Base-by-base conservation (phyloP, 73 alveolate species). In the Stentor roeselii region DNA sequence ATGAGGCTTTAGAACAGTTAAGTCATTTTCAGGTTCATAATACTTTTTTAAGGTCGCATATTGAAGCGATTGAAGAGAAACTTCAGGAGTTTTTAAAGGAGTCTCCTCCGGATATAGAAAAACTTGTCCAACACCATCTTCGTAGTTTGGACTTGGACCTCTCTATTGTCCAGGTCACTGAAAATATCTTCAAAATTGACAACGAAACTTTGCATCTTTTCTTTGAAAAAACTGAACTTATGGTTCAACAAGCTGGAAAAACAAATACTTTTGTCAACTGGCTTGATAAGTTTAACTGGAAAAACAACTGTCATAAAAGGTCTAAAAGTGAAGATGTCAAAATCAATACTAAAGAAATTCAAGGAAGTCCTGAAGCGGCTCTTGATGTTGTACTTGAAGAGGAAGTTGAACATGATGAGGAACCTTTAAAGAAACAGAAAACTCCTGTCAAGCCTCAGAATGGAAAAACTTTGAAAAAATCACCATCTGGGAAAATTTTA, bases 281-380 rank as follows among this genome's bases (percentile, higher is more conserved):
- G 67, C 30, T 50, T 11, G 30, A 50, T 11, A 50, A 50, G 21
- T 50, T 50, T 50, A 50, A 50, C 6, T 50, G 67, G 67, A 50
- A 50, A 50, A 50, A 50, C 67, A 50, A 6, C 21, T 11, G 21
- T 50, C 67, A 50, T 50, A 50, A 50, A 50, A 50, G 67, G 67
- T 50, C 67, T 11, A 50, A 50, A 50, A 50, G 67, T 50, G 67
- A 50, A 50, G 67, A 50, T 50, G 67, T 50, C 67, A 50, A 50
- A 50, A 21, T 50, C 21, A 6, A 50, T 6, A 6, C 67, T 11
- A 50, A 50, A 50, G 67, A 50, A 11, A 11, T 50, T 6, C 6
- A 50, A 11, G 21, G 30, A 6, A 6, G 30, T 11, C 30, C 67
- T 50, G 67, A 50, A 11, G 67, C 67, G 6, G 21, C 21, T 50